Percentiles rank a stretch among this genome's conserved stretches.
These are phyloP conservation scores for grape (Vitis vinifera) DNA, from an alignment of 164 flowering plant genomes.

Conservation along the genomic window ASM3070453v1 NC_081811.1:10066001-10066500, in stretches of 20 bases:
- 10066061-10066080: neutral
- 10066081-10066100: constrained; percentile 5
- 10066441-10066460: neutral
- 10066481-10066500: too few relatives aligned
- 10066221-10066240: constrained; percentile 21
- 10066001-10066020: too few relatives aligned
- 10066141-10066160: constrained; percentile 33
- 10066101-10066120: neutral
- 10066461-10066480: neutral
- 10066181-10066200: constrained; percentile 10
- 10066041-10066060: too few relatives aligned
- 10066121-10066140: constrained; percentile 3
- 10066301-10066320: neutral
- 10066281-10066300: constrained; percentile 23
- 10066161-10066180: constrained; percentile 22
- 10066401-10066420: neutral
- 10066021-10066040: too few relatives aligned
- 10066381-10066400: too few relatives aligned
- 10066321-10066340: constrained; percentile 7
- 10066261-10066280: constrained; percentile 19
- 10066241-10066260: constrained; percentile 31
- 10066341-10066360: neutral
- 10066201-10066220: constrained; percentile 11
- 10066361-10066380: constrained; percentile 20
- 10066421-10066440: neutral